Evolutionary conservation across 805 yeast genomes (phyloP).

Genomic region (Komagataella ulmi): DNA sequence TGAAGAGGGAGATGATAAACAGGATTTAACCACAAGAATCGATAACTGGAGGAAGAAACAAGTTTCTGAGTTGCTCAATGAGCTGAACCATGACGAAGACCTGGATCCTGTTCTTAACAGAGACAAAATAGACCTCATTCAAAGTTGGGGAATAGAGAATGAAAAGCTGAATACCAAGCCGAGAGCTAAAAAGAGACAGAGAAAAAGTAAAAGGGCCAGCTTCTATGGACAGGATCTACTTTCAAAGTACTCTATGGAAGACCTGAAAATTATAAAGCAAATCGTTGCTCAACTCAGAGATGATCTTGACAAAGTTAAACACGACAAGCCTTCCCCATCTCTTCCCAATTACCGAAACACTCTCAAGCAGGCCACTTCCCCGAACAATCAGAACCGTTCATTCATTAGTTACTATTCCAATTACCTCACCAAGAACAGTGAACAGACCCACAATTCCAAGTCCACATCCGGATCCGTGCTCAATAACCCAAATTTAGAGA

Average conservation of each 20-base stretch:
- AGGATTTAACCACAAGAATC: slow-evolving; percentile 14
- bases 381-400: background rate
- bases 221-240: slow-evolving; percentile 12
- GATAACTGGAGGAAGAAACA: slow-evolving; percentile 19
- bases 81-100: slow-evolving; percentile 2
- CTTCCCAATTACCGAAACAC: background rate
- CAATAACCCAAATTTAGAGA: slow-evolving; percentile 5
- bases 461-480: background rate
- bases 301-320: background rate
- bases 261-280: slow-evolving; percentile 9
- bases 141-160: slow-evolving; percentile 19
- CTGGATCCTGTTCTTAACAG: slow-evolving; percentile 9
- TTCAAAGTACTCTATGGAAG: slow-evolving; percentile 8
- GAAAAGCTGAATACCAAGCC: slow-evolving; percentile 1
- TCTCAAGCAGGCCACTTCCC: background rate
- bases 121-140: slow-evolving; percentile 13
- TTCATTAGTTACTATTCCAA: slow-evolving; percentile 2
- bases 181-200: slow-evolving; percentile 1
- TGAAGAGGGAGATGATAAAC: slow-evolving; percentile 6
- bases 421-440: background rate
- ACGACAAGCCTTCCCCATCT: background rate
- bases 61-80: slow-evolving; percentile 10
- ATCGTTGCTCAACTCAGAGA: slow-evolving; percentile 9
- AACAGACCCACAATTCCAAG: background rate
- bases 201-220: background rate